A percentile compares a stretch with the other conserved stretches of the same genome.
phyloP scores from a whole-genome alignment of 768 basidiomycete species.

The Termitomyces sp. region DNA sequence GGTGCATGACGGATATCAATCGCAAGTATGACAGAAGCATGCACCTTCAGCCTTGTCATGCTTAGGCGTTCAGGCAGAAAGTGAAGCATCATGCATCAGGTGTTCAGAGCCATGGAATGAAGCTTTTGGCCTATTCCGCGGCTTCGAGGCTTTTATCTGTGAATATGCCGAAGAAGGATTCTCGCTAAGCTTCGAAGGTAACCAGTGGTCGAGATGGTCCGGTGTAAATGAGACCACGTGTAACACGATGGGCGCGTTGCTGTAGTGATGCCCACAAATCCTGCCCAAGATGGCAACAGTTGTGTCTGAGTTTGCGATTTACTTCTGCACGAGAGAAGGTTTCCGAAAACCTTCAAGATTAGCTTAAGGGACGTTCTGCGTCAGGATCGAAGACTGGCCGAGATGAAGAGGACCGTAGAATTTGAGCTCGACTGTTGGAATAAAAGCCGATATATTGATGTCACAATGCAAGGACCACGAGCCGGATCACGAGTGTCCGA shows the following conservation, averaged over 20 bases:
- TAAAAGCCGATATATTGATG: background rate
- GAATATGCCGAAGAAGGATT: background rate
- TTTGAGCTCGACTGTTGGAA: background rate
- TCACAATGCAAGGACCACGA: background rate
- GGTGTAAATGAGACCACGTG: background rate
- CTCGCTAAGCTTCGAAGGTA: background rate
- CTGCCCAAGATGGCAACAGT: no score
- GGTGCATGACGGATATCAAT: background rate
- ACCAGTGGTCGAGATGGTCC: background rate
- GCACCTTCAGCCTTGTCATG: background rate
- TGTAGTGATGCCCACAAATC: no score
- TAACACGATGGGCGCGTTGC: background rate
- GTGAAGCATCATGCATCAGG: background rate
- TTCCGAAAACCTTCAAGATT: background rate
- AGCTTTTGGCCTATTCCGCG: background rate
- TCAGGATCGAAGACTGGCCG: background rate
- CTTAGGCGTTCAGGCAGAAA: background rate
- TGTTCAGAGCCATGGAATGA: background rate
- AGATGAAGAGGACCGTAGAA: background rate
- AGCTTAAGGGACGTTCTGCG: background rate
- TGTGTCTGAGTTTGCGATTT: no score
- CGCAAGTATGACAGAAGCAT: background rate
- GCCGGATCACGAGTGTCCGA: no score
- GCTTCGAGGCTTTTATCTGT: background rate
- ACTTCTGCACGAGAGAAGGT: no score